phyloP scores from a whole-genome alignment of 495 filamentous ascomycete species.

The Penicillium pulvis region DNA sequence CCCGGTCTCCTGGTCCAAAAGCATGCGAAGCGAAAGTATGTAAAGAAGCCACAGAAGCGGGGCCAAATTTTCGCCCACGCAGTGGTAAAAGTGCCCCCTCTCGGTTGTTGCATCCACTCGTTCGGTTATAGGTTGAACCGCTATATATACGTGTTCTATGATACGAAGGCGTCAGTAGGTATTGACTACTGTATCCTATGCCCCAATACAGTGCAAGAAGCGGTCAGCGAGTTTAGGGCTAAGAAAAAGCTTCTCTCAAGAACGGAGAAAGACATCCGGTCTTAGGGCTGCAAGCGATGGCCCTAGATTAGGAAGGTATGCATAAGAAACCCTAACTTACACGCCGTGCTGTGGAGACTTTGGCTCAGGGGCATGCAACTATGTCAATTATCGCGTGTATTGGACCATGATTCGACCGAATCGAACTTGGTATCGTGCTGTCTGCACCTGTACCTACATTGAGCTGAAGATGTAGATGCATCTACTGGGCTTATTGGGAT shows the following conservation, averaged over 20 bases:
- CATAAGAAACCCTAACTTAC: neutral
- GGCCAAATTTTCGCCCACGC: neutral
- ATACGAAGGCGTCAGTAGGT: neutral
- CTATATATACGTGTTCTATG: neutral
- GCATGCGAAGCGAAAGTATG: neutral
- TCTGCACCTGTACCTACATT: neutral
- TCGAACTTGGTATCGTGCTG: neutral
- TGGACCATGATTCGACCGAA: conserved; percentile 1
- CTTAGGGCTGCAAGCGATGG: neutral
- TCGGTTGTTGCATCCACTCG: neutral
- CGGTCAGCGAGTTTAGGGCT: neutral
- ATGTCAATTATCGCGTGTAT: conserved; percentile 1
- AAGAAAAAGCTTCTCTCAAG: neutral
- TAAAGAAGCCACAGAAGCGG: neutral
- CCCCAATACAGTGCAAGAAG: neutral
- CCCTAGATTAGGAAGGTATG: neutral
- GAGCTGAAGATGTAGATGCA: neutral
- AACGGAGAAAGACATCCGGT: neutral
- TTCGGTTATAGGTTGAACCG: neutral
- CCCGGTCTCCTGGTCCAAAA: neutral
- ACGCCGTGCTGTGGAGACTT: neutral
- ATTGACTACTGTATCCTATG: neutral
- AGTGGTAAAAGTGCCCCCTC: conserved; percentile 4
- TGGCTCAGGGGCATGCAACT: neutral
- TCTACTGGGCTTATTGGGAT: no score